These are phyloP conservation scores for Verticillium isaacii DNA, from an alignment of 2,329 filamentous ascomycete genomes.

Conservation along the genomic window DNA sequence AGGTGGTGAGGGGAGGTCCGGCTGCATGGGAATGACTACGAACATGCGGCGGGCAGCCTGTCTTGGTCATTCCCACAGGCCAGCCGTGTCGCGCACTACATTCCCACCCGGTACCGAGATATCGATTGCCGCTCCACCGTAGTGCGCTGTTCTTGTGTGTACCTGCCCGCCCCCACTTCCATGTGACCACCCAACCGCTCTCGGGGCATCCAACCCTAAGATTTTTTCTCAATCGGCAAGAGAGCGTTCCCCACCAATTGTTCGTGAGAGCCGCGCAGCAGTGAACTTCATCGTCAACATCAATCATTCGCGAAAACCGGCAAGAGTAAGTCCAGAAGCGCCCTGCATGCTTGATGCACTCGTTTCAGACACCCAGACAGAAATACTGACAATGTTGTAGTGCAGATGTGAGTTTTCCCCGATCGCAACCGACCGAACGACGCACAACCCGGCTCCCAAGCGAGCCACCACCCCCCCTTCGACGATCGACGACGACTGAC, in stretches of 20 bases:
- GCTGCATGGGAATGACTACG: background rate
- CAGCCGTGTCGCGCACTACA: background rate
- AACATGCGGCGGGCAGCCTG: background rate
- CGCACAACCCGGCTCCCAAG: background rate
- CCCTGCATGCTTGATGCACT: conserved; percentile 1
- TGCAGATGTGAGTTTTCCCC: conserved; percentile 77
- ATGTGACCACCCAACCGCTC: background rate
- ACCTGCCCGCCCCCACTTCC: background rate
- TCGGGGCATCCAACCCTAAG: background rate
- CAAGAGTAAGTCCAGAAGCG: conserved; percentile 49
- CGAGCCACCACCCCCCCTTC: background rate
- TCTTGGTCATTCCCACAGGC: background rate
- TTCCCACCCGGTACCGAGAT: background rate
- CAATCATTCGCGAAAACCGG: conserved; percentile 41
- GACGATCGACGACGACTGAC: conserved; percentile 16
- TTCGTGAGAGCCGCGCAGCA: background rate
- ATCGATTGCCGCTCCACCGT: background rate
- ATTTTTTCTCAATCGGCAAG: background rate
- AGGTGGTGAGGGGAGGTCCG: background rate
- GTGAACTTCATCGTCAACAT: conserved; percentile 23
- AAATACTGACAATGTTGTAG: conserved; percentile 53
- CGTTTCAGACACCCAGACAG: background rate
- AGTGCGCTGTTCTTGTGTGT: background rate
- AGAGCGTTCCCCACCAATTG: background rate
- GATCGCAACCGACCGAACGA: conserved; percentile 14